Percentiles rank a stretch among this genome's conserved stretches.
phyloP scores from a whole-genome alignment of 2,329 filamentous ascomycete genomes.

The Beauveria brongniartii region DNA sequence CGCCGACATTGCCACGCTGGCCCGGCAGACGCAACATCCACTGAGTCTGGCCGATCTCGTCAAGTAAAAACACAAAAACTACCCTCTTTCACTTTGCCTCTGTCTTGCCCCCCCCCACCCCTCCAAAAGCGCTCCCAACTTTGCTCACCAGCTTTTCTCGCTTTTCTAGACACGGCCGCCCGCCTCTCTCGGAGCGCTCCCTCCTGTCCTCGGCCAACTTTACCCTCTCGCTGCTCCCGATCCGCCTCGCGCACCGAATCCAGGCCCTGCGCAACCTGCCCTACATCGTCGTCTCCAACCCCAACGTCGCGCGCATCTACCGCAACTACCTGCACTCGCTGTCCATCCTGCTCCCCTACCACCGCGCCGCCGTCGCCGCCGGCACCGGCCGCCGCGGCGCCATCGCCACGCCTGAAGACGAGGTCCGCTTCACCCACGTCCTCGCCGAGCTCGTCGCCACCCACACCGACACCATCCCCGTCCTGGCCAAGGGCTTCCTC shows the following conservation, averaged over 20 bases:
- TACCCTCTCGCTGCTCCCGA: constrained; percentile 83
- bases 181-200: constrained; percentile 71
- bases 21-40: constrained; percentile 68
- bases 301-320: constrained; percentile 89
- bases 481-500: constrained; percentile 83
- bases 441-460: constrained; percentile 94
- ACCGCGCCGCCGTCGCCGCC: constrained; percentile 37
- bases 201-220: constrained; percentile 91
- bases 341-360: constrained; percentile 80
- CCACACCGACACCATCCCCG: constrained; percentile 88
- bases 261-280: constrained; percentile 88
- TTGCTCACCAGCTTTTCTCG: background rate
- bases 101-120: too few relatives aligned
- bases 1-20: constrained; percentile 70
- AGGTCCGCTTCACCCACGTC: constrained; percentile 84
- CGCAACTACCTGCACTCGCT: constrained; percentile 93
- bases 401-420: constrained; percentile 64
- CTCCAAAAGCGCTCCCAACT: too few relatives aligned
- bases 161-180: constrained; percentile 59
- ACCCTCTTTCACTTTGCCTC: too few relatives aligned
- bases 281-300: constrained; percentile 97
- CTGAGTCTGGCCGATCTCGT: constrained; percentile 83
- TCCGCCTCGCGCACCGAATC: constrained; percentile 87
- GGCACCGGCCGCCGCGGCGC: constrained; percentile 26
- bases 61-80: constrained; percentile 49